These are phyloP conservation scores for Epichloe aotearoae DNA, from an alignment of 2,329 filamentous ascomycete species.

Conservation along the genomic window DNA sequence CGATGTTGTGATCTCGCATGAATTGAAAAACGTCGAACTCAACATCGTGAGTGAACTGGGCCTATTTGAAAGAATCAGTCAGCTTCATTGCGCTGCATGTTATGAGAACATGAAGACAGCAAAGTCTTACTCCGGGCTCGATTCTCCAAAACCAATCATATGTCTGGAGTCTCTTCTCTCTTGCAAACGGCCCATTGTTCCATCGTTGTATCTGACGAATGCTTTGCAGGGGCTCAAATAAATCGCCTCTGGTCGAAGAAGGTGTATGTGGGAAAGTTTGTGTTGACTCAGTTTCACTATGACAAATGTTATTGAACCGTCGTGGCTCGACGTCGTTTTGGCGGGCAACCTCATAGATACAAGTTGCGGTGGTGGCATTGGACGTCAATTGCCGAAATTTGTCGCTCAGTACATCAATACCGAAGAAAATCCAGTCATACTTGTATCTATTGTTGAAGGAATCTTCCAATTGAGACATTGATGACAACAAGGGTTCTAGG, in stretches of 20 bases:
- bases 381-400: slow-evolving; percentile 59
- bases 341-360: slow-evolving; percentile 60
- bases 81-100: not conserved
- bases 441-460: slow-evolving; percentile 68
- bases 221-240: slow-evolving; percentile 51
- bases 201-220: slow-evolving; percentile 67
- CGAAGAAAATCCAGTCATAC: slow-evolving; percentile 85
- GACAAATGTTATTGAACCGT: not conserved
- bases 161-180: slow-evolving; percentile 53
- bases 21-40: slow-evolving; percentile 79
- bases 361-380: slow-evolving; percentile 56
- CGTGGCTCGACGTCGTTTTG: slow-evolving; percentile 55
- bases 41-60: slow-evolving; percentile 44
- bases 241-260: slow-evolving; percentile 1
- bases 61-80: slow-evolving; percentile 19
- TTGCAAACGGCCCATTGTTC: slow-evolving; percentile 74
- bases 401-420: slow-evolving; percentile 63
- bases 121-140: slow-evolving; percentile 40
- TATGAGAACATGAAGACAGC: not conserved
- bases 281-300: not conserved
- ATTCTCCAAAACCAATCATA: slow-evolving; percentile 50
- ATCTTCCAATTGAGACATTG: slow-evolving; percentile 41
- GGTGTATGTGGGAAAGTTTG: slow-evolving; percentile 1
- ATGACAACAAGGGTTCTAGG: slow-evolving; percentile 17
- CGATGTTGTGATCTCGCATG: slow-evolving; percentile 74